Base-by-base conservation (phyloP, 805 yeast genomes). In the Ogataea dorogensis region DNA sequence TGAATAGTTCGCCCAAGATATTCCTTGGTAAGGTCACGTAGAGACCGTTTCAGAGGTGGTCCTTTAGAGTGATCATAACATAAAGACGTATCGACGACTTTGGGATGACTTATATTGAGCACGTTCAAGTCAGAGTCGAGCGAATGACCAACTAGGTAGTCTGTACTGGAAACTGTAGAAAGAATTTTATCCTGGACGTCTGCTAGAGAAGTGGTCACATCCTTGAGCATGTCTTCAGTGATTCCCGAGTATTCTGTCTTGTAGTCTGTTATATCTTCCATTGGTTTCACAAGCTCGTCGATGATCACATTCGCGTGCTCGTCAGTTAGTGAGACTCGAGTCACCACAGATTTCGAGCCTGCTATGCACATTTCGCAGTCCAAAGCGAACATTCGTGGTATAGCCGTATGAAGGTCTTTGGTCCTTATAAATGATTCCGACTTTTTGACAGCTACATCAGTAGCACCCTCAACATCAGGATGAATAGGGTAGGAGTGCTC, bases 301-400 rank as follows among this genome's bases (percentile, higher is more conserved):
- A 82, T 60, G 0, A 91, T 56, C 0, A 81, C 73, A 4, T 73
- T 70, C 12, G 71, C 73, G 33, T 77, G 69, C 48, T 73, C 77
- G 54, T 84, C 79, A 1, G 88, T 73, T 7, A 93, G 46, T 2
- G 96, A 84, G 0, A 86, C 76, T 35, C 97, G 68, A 0, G 98
- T 78, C 25, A 91, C 65, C 1, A 77, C 95, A 26, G 71, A 69
- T 0, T 87, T 88, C 1, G 52, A 44, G 0, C 65, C 73, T 0
- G 89, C 61, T 40, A 70, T 63, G 56, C 96, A 87, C 87, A 91
- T 93, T 61, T 91, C 98, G 67, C 98, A 93, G 61, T 91, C 98
- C 13, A 93, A 47, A 0, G 95, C 93, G 63, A 76, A 86, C 0
- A 83, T 75, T 38, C 70, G 78, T 0, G 83, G 71, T 0, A 79